Percentiles rank a stretch among this genome's conserved stretches.
phyloP scores from a whole-genome alignment of 495 filamentous ascomycete species.

The Penicillium coffeae region DNA sequence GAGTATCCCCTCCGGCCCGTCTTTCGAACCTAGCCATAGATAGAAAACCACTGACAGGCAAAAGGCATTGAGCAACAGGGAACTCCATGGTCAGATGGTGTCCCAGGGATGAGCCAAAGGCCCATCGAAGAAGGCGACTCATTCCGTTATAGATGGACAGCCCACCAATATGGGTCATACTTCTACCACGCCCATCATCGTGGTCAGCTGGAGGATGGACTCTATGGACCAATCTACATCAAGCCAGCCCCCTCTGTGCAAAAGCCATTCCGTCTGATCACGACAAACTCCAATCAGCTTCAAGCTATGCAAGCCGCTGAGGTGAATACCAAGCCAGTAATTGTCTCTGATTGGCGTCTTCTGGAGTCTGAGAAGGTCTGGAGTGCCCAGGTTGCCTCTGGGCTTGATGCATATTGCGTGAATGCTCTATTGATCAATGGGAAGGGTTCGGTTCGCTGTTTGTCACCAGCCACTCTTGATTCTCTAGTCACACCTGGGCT shows the following conservation, averaged over 20 bases:
- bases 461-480: slow-evolving; percentile 33
- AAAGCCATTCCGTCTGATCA: slow-evolving; percentile 46
- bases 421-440: slow-evolving; percentile 56
- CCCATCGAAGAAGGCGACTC: slow-evolving; percentile 40
- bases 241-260: slow-evolving; percentile 21
- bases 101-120: slow-evolving; percentile 47
- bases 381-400: slow-evolving; percentile 32
- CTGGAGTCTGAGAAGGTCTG: slow-evolving; percentile 46
- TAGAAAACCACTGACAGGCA: neutral
- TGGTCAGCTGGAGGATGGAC: slow-evolving; percentile 53
- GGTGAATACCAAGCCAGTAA: slow-evolving; percentile 35
- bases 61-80: slow-evolving; percentile 35
- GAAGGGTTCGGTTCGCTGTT: slow-evolving; percentile 48
- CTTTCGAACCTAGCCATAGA: no score
- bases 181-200: slow-evolving; percentile 51
- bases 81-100: slow-evolving; percentile 52
- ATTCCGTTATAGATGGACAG: slow-evolving; percentile 49
- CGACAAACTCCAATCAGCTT: slow-evolving; percentile 32
- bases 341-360: slow-evolving; percentile 55
- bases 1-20: neutral
- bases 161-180: slow-evolving; percentile 27
- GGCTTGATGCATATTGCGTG: slow-evolving; percentile 39
- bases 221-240: slow-evolving; percentile 53
- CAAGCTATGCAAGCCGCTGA: slow-evolving; percentile 45
- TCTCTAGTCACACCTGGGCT: slow-evolving; percentile 26